Evolutionary conservation across 148 eudicot species (phyloP), one percentile per base, ranked within the genome.

Genomic region (Bassia scoparia): DNA sequence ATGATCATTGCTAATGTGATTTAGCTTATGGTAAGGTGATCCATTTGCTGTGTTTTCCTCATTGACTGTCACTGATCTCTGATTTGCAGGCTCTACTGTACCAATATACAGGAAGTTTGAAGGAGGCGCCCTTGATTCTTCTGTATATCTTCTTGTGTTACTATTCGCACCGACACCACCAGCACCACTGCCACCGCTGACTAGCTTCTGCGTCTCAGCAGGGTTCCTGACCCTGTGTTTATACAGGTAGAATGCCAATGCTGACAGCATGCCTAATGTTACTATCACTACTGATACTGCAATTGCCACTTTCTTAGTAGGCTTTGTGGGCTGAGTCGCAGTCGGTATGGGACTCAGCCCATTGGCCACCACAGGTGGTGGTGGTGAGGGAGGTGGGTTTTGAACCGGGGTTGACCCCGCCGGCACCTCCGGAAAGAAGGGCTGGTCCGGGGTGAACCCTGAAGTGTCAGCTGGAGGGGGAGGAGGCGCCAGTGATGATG

Each of bases 391-490:
- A 53, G 71, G 65, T 7, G 70, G 78, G 41, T 61, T 17, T 50
- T 75, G 88, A 72, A 58, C 70, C n/a, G 83, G 73, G 81, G 63
- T 80, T 17, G 84, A 56, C 15, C 89, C 86, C 7, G 76, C 23
- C 26, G 98, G 98, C 58, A 86, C 78, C 64, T 91, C 98, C 2
- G 94, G 95, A 85, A 91, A 91, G 81, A 94, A 94, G 2, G 98
- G 98, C 85, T 89, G 86, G 75, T 90, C 87, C 35, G 86, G 84
- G 27, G 55, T 44, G n/a, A 48, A 15, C 49, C 34, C 84, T 0
- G 91, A 74, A 31, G 29, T 33, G 26, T 78, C 78, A 9, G 85
- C 73, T 0, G 88, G 84, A 0, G 86, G 86, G 0, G 86, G 82
- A 14, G 87, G 87, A 1, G 83, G 33, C 29, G 67, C 59, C 48